These are phyloP conservation scores for Striga asiatica DNA, from an alignment of 257 asterid species.

Conservation along the genomic window DNA sequence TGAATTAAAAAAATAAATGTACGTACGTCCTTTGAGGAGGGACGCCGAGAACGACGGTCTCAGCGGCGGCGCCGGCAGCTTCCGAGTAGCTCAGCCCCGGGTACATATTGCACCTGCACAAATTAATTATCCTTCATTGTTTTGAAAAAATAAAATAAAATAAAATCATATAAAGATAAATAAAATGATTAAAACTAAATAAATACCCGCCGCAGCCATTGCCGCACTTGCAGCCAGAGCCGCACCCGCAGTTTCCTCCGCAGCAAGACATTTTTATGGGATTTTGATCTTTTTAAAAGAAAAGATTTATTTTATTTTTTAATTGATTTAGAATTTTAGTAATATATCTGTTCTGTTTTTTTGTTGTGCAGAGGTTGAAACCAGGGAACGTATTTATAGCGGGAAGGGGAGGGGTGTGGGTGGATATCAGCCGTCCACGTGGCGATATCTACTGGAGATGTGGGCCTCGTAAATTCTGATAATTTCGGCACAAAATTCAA, in stretches of 20 bases:
- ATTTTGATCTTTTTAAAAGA: too few species aligned
- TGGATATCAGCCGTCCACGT: slow-evolving; percentile 39
- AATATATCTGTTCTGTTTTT: too few species aligned
- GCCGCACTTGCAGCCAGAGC: slow-evolving; percentile 66
- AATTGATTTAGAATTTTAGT: too few species aligned
- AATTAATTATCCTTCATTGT: background rate
- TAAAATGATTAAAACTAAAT: background rate
- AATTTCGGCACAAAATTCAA: too few species aligned
- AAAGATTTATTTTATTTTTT: too few species aligned
- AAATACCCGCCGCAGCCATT: slow-evolving; percentile 49
- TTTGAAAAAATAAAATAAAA: background rate
- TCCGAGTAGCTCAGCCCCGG: slow-evolving; percentile 48
- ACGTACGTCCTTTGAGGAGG: slow-evolving; percentile 47
- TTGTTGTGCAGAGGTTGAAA: background rate
- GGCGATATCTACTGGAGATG: slow-evolving; percentile 16
- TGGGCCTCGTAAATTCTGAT: background rate
- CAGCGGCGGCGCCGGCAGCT: slow-evolving; percentile 32
- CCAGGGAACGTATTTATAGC: slow-evolving; percentile 23
- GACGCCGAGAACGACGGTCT: slow-evolving; percentile 50
- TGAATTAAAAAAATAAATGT: too few species aligned
- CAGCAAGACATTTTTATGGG: slow-evolving; percentile 59
- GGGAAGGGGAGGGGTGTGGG: slow-evolving; percentile 1
- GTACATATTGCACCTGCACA: slow-evolving; percentile 60
- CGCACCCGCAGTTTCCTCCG: slow-evolving; percentile 62
- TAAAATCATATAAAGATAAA: background rate